These are phyloP conservation scores for Solanum habrochaites DNA, from an alignment of 257 asterid genomes.

Conservation along the genomic window DNA sequence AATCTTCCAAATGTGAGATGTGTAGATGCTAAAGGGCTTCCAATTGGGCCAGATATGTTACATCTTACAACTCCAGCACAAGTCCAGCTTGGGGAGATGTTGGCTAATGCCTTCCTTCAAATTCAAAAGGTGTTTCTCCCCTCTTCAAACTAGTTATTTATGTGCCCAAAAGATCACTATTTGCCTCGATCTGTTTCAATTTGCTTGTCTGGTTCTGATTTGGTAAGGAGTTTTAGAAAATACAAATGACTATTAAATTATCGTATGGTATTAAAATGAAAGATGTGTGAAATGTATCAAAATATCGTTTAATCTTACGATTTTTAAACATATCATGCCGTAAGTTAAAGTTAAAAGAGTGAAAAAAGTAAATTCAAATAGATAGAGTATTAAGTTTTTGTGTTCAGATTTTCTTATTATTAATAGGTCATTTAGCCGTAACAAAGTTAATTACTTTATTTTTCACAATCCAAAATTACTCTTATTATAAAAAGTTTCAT, in stretches of 20 bases:
- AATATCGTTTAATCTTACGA: no score
- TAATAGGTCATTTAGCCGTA: not conserved
- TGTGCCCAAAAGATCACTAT: not conserved
- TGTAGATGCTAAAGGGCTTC: slow-evolving; percentile 27
- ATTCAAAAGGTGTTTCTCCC: not conserved
- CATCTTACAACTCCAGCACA: slow-evolving; percentile 26
- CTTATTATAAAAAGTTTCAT: not conserved
- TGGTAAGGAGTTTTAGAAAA: no score
- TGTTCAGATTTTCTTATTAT: not conserved
- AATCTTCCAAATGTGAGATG: slow-evolving; percentile 9
- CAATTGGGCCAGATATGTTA: slow-evolving; percentile 18
- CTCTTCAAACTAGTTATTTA: not conserved
- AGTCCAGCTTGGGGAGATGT: slow-evolving; percentile 19
- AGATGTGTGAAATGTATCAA: no score
- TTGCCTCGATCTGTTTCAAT: not conserved
- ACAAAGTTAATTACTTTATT: not conserved
- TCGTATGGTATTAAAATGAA: no score
- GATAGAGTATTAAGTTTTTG: not conserved
- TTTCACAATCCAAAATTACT: not conserved
- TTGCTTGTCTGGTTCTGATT: no score
- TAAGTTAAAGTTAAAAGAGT: not conserved
- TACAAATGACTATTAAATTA: no score
- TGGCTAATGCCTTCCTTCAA: slow-evolving; percentile 18
- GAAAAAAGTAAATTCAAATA: not conserved
- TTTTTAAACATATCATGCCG: not conserved